Base-by-base conservation (phyloP, 495 filamentous ascomycete genomes). In the Filosporella fistucella region DNA sequence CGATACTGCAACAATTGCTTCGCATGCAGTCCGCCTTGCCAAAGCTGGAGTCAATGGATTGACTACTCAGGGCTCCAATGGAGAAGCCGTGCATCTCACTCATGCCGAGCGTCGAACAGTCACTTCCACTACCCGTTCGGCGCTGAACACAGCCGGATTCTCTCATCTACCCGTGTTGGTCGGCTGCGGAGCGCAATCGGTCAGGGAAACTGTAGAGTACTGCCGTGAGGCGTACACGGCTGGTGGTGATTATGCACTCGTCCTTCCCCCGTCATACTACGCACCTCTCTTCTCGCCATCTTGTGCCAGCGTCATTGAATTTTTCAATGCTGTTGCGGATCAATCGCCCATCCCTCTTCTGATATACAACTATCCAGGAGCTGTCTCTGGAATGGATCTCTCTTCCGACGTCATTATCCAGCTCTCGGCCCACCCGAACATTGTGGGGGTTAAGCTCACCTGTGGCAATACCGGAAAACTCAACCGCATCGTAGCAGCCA, bases 381-480 rank as follows among this genome's bases (percentile, higher is more conserved):
- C 86, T 2, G 86, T 85, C 25, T 71, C 78, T 11, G 90, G 91
- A 11, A 68, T 93, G 44, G 90, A 96, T 59, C 81, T 96, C 37
- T 82, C 76, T 43, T 93, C 88, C 0, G 88, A 95, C 57, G 72
- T 81, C 50, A 87, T 96, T 62, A 71, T 85, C 41, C 65, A 79
- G 42, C 76, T 96, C 35, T 65, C 89, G 3, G 63, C 80, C 53
- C 89, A 95, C 63, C 76, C 83, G 55, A 95, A 95, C 59, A 91
- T 96, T 57, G 81, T 89, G 44, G 90, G 90, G 40, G 85, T 84
- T 60, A 96, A 96, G 71, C 74, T 95, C 42, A 96, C 90, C 4
- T 96, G 90, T 63, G 90, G 89, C 38, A 95, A 96, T 67, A 95
- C 91, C 14, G 90, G 90, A 44, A 96, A 96, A 65, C 73, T 96